Conservation (phyloP, 345 rosid genomes). For the Raphanus sativus region DNA sequence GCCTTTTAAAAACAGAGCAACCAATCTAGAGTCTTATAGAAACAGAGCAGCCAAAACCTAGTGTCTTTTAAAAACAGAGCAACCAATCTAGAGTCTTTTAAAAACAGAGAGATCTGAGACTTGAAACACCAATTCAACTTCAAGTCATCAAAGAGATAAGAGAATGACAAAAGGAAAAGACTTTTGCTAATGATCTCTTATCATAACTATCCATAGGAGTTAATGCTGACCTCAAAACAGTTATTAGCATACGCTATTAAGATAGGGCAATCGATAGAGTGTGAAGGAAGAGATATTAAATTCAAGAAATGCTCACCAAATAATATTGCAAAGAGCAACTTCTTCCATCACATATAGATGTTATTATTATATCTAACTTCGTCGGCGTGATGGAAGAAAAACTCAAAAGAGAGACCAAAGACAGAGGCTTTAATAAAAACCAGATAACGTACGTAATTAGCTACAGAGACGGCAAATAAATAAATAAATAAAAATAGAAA, state of each 20-base stretch:
- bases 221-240: constrained; percentile 28
- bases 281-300: background rate
- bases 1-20: background rate
- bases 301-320: constrained; percentile 27
- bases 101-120: constrained; percentile 10
- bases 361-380: background rate
- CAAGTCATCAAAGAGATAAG: background rate
- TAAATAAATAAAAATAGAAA: background rate
- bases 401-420: constrained; percentile 11
- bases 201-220: constrained; percentile 2
- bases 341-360: constrained; percentile 19
- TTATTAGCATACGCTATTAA: constrained; percentile 10
- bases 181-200: background rate
- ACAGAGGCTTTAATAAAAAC: constrained; percentile 29
- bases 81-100: no score
- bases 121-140: background rate
- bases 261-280: constrained; percentile 8
- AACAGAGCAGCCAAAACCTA: background rate
- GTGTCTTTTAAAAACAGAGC: background rate
- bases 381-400: constrained; percentile 29
- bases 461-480: constrained; percentile 29
- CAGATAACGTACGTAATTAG: constrained; percentile 35
- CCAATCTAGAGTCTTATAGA: background rate
- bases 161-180: constrained; percentile 16
- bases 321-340: constrained; percentile 16